Evolutionary conservation across 2,329 filamentous ascomycete genomes (phyloP).

Genomic region (Pseudogymnoascus sp.): DNA sequence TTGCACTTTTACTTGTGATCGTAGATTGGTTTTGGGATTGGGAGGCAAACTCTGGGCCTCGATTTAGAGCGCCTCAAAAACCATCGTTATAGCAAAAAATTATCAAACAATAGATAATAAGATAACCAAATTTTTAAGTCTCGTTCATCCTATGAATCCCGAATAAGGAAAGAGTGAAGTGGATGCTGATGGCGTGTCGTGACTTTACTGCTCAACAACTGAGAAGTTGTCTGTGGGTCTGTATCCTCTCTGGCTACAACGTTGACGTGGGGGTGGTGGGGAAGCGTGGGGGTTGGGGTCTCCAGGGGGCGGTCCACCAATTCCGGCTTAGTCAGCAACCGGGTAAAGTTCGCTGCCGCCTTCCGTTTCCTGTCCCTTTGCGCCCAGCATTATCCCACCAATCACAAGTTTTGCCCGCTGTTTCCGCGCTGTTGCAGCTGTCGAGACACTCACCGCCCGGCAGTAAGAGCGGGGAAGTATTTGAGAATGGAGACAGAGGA

Average conservation of each 20-base stretch:
- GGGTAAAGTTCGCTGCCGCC: neutral
- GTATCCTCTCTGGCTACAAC: neutral
- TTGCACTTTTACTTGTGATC: conserved; percentile 1
- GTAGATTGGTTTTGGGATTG: neutral
- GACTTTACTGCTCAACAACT: neutral
- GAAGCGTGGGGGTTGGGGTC: conserved; percentile 3
- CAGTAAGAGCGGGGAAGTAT: conserved; percentile 8
- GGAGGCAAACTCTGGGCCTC: conserved; percentile 3
- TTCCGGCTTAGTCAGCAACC: neutral
- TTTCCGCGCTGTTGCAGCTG: neutral
- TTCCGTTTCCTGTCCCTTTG: neutral
- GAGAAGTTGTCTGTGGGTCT: neutral
- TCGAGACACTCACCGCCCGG: neutral
- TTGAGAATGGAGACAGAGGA: neutral
- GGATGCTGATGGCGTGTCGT: conserved; percentile 3
- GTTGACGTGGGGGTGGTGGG: neutral
- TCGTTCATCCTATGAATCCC: conserved; percentile 4
- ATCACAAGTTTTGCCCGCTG: neutral
- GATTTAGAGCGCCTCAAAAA: neutral
- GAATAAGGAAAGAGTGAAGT: conserved; percentile 6
- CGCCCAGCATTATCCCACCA: neutral
- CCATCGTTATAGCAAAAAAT: neutral
- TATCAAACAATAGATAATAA: conserved; percentile 7
- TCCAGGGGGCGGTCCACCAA: neutral
- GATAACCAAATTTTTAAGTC: neutral